Percentiles rank a stretch among this genome's conserved stretches.
phyloP scores from a whole-genome alignment of 192 early-diverging fungal species.

The Linnemannia hyalina region DNA sequence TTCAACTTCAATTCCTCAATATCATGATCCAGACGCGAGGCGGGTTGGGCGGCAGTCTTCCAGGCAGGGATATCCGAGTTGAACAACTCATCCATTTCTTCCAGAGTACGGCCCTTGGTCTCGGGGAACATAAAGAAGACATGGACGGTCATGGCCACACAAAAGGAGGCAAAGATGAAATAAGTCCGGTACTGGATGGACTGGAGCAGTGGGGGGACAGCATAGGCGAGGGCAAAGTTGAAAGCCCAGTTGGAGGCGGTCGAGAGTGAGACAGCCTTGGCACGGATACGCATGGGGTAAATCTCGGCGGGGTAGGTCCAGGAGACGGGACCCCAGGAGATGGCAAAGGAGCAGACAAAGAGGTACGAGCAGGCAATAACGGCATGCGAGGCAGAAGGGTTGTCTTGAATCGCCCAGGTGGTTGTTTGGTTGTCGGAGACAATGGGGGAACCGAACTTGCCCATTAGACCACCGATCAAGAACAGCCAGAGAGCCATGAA shows the following conservation, averaged over 20 bases:
- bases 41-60: constrained; percentile 41
- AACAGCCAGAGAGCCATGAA: constrained; percentile 75
- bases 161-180: constrained; percentile 78
- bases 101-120: constrained; percentile 86
- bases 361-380: constrained; percentile 81
- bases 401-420: constrained; percentile 51
- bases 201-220: constrained; percentile 78
- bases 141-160: constrained; percentile 68
- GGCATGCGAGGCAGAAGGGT: constrained; percentile 53
- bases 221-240: constrained; percentile 81
- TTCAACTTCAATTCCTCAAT: constrained; percentile 8
- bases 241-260: constrained; percentile 94
- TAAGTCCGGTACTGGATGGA: constrained; percentile 74
- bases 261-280: constrained; percentile 85
- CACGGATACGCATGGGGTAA: constrained; percentile 88
- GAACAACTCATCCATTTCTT: constrained; percentile 90
- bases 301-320: constrained; percentile 96
- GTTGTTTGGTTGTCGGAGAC: constrained; percentile 24
- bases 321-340: constrained; percentile 91
- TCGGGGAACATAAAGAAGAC: constrained; percentile 82
- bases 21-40: constrained; percentile 12
- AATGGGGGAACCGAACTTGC: constrained; percentile 33
- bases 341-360: constrained; percentile 87
- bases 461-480: constrained; percentile 72
- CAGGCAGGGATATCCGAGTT: constrained; percentile 48